Evolutionary conservation across 169 alveolate genomes (phyloP).

Genomic region (Ophryocystis elektroscirrha): DNA sequence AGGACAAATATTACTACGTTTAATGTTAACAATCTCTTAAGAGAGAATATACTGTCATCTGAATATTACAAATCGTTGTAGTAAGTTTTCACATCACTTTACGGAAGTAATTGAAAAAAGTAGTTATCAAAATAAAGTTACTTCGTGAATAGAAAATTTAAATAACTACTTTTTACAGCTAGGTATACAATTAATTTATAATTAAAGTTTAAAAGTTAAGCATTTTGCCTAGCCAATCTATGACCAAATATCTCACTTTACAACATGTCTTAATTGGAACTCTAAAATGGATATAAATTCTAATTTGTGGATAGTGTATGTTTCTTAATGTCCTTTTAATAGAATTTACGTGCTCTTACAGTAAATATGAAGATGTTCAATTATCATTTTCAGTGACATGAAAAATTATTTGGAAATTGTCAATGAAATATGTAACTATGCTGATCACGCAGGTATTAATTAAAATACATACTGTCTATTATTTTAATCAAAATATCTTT

Average conservation of each 20-base stretch:
- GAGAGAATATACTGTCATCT: slow-evolving; percentile 9
- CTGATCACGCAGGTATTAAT: too few relatives aligned
- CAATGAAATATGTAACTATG: too few relatives aligned
- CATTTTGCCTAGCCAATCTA: too few relatives aligned
- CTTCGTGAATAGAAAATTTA: slow-evolving; percentile 14
- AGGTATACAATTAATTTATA: too few relatives aligned
- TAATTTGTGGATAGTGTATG: too few relatives aligned
- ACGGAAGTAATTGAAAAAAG: slow-evolving; percentile 4
- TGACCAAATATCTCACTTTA: too few relatives aligned
- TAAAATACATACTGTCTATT: background rate
- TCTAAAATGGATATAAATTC: too few relatives aligned
- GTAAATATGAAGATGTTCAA: background rate
- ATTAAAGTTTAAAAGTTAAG: too few relatives aligned
- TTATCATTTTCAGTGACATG: background rate
- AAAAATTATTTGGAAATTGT: background rate
- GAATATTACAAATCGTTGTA: slow-evolving; percentile 17
- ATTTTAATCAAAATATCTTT: background rate
- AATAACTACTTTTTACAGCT: slow-evolving; percentile 16
- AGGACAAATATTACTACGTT: slow-evolving; percentile 2
- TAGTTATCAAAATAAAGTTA: slow-evolving; percentile 6
- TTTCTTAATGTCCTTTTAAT: background rate
- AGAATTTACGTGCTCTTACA: background rate
- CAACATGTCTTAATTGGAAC: too few relatives aligned
- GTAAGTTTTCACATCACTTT: background rate
- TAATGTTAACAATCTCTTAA: background rate